Base-by-base conservation (phyloP, 2,329 filamentous ascomycete species). In the Akanthomyces dipterigenus region DNA sequence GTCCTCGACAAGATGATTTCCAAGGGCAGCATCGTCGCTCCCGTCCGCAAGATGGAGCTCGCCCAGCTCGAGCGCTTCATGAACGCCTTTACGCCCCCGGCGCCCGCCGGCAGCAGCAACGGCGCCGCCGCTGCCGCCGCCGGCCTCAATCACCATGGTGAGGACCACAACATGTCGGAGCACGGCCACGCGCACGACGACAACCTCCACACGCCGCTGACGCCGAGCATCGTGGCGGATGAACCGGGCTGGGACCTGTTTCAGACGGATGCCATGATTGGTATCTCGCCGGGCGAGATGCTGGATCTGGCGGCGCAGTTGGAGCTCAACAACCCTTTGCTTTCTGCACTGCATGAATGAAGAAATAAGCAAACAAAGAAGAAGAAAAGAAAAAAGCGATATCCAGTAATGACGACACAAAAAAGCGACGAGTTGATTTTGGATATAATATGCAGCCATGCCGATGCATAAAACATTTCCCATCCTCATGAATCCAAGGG, bases 11-110 rank as follows among this genome's bases (percentile, higher is more conserved):
- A 70, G 12, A 66, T 77, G 22, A 73, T 75, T 6, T 58, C 68
- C 1, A 76, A 75, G 28, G 75, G 74, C 0, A 77, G 73, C 54
- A 58, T 75, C 0, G 71, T 74, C 0, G 74, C 75, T 3, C 74
- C 73, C 1, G 60, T 77, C 0, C 67, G 75, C 2, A 73, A 71
- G 40, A 68, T 71, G 1, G 75, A 77, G 18, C 67, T 77, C 1
- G 67, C 66, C n/a, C 74, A 75, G 45, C 63, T 76, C 3, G 74
- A 76, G 43, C 70, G 72, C 4, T 74, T 72, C 24, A 62, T 75
- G 48, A 70, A 70, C 26, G 72, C 70, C 3, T 63, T 75, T 3
- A 64, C 61, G 26, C 53, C 60, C 11, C 51, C 60, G 12, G 64
- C 61, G 20, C 53, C 60, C 3, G 34, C 60, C 5, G 51, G 53